phyloP scores from a whole-genome alignment of 768 basidiomycete species.

The Lactifluus echinatus region DNA sequence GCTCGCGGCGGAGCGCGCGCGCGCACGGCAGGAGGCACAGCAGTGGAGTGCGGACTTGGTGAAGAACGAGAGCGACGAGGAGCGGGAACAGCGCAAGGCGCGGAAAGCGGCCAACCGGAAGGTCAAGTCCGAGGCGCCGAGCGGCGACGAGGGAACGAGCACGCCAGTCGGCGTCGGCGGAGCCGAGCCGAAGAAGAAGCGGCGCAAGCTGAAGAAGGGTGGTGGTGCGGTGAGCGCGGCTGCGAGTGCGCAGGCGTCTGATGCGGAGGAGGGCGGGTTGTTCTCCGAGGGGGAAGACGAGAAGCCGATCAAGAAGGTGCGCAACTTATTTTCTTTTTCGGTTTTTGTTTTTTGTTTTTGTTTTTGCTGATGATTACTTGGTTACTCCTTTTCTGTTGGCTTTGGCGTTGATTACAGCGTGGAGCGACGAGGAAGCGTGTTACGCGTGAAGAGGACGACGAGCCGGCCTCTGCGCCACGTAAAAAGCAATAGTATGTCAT shows the following conservation, averaged over 20 bases:
- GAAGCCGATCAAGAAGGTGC: slow-evolving; percentile 63
- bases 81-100: slow-evolving; percentile 52
- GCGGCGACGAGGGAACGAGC: slow-evolving; percentile 35
- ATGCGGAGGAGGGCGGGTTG: slow-evolving; percentile 53
- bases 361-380: neutral
- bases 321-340: slow-evolving; percentile 8
- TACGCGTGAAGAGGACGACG: slow-evolving; percentile 74
- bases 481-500: slow-evolving; percentile 68
- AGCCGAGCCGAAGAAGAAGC: slow-evolving; percentile 51
- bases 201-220: slow-evolving; percentile 58
- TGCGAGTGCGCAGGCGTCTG: slow-evolving; percentile 39
- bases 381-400: neutral
- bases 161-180: slow-evolving; percentile 29
- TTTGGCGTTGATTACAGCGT: slow-evolving; percentile 22
- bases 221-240: slow-evolving; percentile 32
- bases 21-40: slow-evolving; percentile 69
- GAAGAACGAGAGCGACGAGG: slow-evolving; percentile 66
- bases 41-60: slow-evolving; percentile 62
- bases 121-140: slow-evolving; percentile 32
- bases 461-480: slow-evolving; percentile 46
- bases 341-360: neutral
- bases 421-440: slow-evolving; percentile 58
- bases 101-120: slow-evolving; percentile 46
- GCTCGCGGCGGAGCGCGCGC: slow-evolving; percentile 69
- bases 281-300: slow-evolving; percentile 65